Evolutionary conservation across 352 stramenopile species (phyloP).

Genomic region (Phytophthora pinifolia): DNA sequence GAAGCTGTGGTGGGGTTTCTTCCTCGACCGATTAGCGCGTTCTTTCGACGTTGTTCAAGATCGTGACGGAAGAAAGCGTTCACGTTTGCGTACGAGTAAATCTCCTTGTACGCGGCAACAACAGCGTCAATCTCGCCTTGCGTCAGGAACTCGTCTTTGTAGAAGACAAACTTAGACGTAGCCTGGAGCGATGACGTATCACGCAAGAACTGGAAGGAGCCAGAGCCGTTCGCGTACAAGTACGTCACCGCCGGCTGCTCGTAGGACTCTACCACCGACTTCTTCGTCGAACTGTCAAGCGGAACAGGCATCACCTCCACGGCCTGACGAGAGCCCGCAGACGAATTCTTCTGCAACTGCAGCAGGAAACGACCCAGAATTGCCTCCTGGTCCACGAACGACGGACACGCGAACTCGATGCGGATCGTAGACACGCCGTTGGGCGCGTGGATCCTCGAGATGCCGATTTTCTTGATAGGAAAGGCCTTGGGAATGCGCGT

Average conservation of each 20-base stretch:
- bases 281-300: conserved; percentile 37
- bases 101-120: conserved; percentile 83
- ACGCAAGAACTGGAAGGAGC: conserved; percentile 81
- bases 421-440: conserved; percentile 86
- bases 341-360: conserved; percentile 41
- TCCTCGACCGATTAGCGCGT: conserved; percentile 35
- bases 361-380: conserved; percentile 72
- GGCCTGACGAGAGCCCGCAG: conserved; percentile 23
- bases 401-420: conserved; percentile 78
- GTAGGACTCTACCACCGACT: conserved; percentile 63
- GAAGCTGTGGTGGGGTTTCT: conserved; percentile 22
- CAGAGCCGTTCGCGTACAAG: conserved; percentile 70
- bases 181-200: conserved; percentile 46
- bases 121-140: conserved; percentile 70
- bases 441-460: conserved; percentile 73
- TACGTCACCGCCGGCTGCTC: conserved; percentile 73
- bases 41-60: conserved; percentile 66
- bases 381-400: conserved; percentile 74
- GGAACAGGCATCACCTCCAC: conserved; percentile 67
- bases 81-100: conserved; percentile 80
- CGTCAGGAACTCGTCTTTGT: conserved; percentile 84
- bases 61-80: conserved; percentile 74
- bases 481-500: conserved; percentile 73
- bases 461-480: conserved; percentile 83
- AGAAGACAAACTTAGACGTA: conserved; percentile 73